Evolutionary conservation across 2,329 filamentous ascomycete species (phyloP), one percentile per base, ranked within the genome.

Genomic region (Dactylonectria estremocensis): DNA sequence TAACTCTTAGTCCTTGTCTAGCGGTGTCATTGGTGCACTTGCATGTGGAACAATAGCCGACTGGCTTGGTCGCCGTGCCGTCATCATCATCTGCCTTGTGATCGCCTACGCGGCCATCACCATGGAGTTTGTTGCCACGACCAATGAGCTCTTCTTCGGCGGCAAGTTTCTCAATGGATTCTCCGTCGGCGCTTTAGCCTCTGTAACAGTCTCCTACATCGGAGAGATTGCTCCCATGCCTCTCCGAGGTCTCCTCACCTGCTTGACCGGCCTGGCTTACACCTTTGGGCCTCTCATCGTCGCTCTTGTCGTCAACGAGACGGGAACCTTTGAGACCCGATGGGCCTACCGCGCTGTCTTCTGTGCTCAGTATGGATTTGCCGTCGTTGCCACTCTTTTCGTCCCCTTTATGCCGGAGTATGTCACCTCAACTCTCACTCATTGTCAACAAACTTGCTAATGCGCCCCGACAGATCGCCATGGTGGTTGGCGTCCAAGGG

Each of bases 121-220:
- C 5, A 77, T 83, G 73, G 81, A 83, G 67, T 82, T 83, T 40
- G 73, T 83, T 9, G 78, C 82, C 6, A 83, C 81, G 0, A 77
- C 80, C 5, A 83, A 83, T 37, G 77, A 74, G 20, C 68, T 81
- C 33, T 83, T 83, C 74, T 83, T 83, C 61, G 75, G 78, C 28
- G 82, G 82, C 16, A 84, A 84, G 66, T 81, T 83, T 61, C 64
- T 84, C 43, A 83, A 83, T 55, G 82, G 82, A 1, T 82, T 83
- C 61, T 79, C 80, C 0, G 74, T 77, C 28, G 77, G 77, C 46
- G 71, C 72, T 13, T 67, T 78, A 11, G 69, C 66, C 0, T 72
- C 76, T 0, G 74, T 78, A 5, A 74, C 73, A 1, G 74, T 78
- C 9, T 76, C 75, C 8, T 79, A 79, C 66, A 75, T 79, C 31